Conservation (phyloP, 768 basidiomycete genomes). For the Boletales sp. region DNA sequence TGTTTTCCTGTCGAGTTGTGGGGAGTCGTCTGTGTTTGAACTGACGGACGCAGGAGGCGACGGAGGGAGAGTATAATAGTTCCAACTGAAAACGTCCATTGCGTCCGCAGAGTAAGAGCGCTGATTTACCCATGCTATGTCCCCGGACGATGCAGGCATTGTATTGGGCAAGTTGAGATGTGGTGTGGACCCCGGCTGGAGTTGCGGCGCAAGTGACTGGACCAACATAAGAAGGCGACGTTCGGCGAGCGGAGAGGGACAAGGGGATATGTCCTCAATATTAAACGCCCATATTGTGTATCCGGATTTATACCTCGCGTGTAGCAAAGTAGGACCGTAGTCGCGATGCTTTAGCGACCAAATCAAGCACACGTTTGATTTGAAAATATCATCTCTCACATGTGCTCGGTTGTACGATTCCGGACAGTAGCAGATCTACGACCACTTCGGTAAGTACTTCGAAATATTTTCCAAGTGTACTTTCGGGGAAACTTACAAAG, state of each 20-base stretch:
- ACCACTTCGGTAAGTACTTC: slow-evolving; percentile 21
- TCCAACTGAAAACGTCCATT: slow-evolving; percentile 41
- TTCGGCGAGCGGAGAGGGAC: slow-evolving; percentile 8
- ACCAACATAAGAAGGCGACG: neutral
- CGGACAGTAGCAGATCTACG: slow-evolving; percentile 22
- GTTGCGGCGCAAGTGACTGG: slow-evolving; percentile 4
- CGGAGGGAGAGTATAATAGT: slow-evolving; percentile 48
- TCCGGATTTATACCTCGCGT: slow-evolving; percentile 32
- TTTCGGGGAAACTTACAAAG: slow-evolving; percentile 17
- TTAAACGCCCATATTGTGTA: slow-evolving; percentile 15
- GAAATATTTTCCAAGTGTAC: slow-evolving; percentile 15
- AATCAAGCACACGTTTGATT: slow-evolving; percentile 32
- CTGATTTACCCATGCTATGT: slow-evolving; percentile 48
- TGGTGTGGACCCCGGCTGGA: slow-evolving; percentile 46
- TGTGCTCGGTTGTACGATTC: slow-evolving; percentile 30
- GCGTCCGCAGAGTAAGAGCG: slow-evolving; percentile 33
- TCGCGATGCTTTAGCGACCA: slow-evolving; percentile 28
- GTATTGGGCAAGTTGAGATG: slow-evolving; percentile 54
- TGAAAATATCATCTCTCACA: slow-evolving; percentile 31
- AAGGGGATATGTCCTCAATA: slow-evolving; percentile 18
- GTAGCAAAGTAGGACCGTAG: slow-evolving; percentile 25
- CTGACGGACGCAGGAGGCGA: slow-evolving; percentile 48
- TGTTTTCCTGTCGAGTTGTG: slow-evolving; percentile 40
- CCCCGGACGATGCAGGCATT: slow-evolving; percentile 46
- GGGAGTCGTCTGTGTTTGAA: slow-evolving; percentile 44